Percentiles rank a stretch among this genome's conserved stretches.
phyloP scores from a whole-genome alignment of 768 basidiomycete genomes.

The Pulveroboletus sp. region DNA sequence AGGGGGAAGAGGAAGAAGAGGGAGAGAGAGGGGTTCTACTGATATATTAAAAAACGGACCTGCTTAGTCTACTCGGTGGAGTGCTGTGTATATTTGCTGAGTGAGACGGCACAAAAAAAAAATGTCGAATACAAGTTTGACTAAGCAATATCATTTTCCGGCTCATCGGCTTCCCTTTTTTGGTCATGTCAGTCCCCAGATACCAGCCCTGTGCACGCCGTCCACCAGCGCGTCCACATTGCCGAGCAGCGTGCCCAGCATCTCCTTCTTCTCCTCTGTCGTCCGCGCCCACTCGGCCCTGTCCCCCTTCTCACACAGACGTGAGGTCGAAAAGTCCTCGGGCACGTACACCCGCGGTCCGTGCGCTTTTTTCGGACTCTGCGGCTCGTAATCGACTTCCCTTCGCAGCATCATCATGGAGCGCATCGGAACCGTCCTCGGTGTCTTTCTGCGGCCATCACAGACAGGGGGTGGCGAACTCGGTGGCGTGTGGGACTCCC shows the following conservation, averaged over 20 bases:
- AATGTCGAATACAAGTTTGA: too few relatives aligned
- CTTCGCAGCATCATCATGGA: constrained; percentile 61
- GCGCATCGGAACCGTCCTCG: constrained; percentile 29
- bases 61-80: too few relatives aligned
- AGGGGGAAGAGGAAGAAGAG: too few relatives aligned
- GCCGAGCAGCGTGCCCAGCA: constrained; percentile 77
- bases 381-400: constrained; percentile 70
- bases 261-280: constrained; percentile 79
- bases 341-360: constrained; percentile 28
- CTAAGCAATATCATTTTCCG: too few relatives aligned
- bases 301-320: constrained; percentile 4
- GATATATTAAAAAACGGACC: too few relatives aligned
- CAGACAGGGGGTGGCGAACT: constrained; percentile 27
- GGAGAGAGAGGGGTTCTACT: too few relatives aligned
- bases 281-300: constrained; percentile 37
- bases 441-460: constrained; percentile 18
- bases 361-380: constrained; percentile 60
- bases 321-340: constrained; percentile 15
- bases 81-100: too few relatives aligned
- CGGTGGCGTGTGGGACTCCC: constrained; percentile 20
- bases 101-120: too few relatives aligned
- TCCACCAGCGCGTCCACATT: constrained; percentile 91
- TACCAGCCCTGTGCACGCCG: constrained; percentile 78
- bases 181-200: constrained; percentile 80
- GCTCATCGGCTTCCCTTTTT: too few relatives aligned